Conservation (phyloP, 768 basidiomycete genomes). For the Lentinus brumalis region DNA sequence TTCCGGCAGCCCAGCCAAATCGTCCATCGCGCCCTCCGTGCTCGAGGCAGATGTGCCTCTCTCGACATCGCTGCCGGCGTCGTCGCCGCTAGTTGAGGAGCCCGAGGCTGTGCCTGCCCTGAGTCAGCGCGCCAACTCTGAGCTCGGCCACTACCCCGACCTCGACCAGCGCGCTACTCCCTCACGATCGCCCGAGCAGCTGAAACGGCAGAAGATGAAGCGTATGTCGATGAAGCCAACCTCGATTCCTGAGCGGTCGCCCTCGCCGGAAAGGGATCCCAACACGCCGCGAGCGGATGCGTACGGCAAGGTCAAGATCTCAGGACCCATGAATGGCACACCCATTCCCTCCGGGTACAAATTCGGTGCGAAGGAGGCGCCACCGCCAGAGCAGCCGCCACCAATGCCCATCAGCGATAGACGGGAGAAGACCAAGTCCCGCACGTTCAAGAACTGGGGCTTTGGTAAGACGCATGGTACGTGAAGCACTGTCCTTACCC, state of each 20-base stretch:
- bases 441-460: conserved; percentile 79
- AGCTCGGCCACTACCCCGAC: conserved; percentile 81
- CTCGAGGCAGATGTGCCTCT: conserved; percentile 59
- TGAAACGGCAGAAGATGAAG: conserved; percentile 52
- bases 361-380: conserved; percentile 77
- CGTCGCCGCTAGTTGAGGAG: conserved; percentile 45
- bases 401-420: conserved; percentile 53
- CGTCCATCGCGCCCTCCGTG: conserved; percentile 49
- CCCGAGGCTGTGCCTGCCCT: conserved; percentile 34
- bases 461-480: conserved; percentile 66
- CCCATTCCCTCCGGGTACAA: conserved; percentile 90
- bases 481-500: not conserved
- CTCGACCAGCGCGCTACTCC: conserved; percentile 43
- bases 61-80: conserved; percentile 58
- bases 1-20: conserved; percentile 33
- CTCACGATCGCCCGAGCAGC: conserved; percentile 57
- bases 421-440: conserved; percentile 89
- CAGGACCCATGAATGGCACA: conserved; percentile 81
- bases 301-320: conserved; percentile 79
- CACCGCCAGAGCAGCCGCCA: conserved; percentile 33
- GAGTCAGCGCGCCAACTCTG: conserved; percentile 71
- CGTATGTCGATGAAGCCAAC: conserved; percentile 62
- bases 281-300: conserved; percentile 51
- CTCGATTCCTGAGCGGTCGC: conserved; percentile 42
- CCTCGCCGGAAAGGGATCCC: conserved; percentile 53